Percentiles rank a stretch among this genome's conserved stretches.
Evolutionary conservation across 805 yeast species (phyloP).

Genomic region (Kodamaea neixiangensis): DNA sequence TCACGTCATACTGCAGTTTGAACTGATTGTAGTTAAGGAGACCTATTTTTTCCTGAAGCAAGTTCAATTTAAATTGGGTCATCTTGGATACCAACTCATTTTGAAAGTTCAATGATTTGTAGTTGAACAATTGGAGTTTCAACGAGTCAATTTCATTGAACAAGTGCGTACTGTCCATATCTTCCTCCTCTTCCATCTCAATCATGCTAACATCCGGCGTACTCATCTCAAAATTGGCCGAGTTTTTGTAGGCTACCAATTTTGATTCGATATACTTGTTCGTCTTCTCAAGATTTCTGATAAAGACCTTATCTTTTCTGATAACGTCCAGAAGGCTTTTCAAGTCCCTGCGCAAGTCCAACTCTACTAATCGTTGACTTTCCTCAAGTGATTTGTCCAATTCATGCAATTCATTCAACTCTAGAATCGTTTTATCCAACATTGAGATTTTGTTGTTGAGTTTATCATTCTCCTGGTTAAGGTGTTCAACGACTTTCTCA

Average conservation of each 20-base stretch:
- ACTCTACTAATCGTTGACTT: conserved; percentile 18
- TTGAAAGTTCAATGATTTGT: conserved; percentile 11
- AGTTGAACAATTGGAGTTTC: conserved; percentile 18
- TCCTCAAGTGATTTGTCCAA: conserved; percentile 46
- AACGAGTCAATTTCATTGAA: conserved; percentile 17
- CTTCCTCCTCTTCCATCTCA: conserved; percentile 9
- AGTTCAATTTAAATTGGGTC: conserved; percentile 14
- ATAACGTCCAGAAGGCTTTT: conserved; percentile 19
- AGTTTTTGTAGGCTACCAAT: conserved; percentile 20
- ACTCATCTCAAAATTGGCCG: conserved; percentile 3
- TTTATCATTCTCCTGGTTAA: conserved; percentile 37
- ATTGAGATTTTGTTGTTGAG: conserved; percentile 32
- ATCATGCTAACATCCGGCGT: conserved; percentile 6
- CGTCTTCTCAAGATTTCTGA: conserved; percentile 21
- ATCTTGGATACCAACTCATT: conserved; percentile 14
- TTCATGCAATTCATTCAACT: conserved; percentile 50
- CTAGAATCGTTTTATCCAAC: conserved; percentile 42
- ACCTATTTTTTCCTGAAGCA: conserved; percentile 9
- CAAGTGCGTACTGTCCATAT: background rate
- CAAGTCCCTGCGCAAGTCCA: conserved; percentile 38
- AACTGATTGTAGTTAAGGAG: background rate
- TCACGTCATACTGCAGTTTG: conserved; percentile 1
- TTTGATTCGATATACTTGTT: conserved; percentile 22
- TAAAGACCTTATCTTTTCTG: conserved; percentile 16
- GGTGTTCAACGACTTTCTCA: conserved; percentile 36